Evolutionary conservation across 139 green algal genomes (phyloP), one percentile per base, ranked within the genome.

Genomic region (Coccomyxa sp.): DNA sequence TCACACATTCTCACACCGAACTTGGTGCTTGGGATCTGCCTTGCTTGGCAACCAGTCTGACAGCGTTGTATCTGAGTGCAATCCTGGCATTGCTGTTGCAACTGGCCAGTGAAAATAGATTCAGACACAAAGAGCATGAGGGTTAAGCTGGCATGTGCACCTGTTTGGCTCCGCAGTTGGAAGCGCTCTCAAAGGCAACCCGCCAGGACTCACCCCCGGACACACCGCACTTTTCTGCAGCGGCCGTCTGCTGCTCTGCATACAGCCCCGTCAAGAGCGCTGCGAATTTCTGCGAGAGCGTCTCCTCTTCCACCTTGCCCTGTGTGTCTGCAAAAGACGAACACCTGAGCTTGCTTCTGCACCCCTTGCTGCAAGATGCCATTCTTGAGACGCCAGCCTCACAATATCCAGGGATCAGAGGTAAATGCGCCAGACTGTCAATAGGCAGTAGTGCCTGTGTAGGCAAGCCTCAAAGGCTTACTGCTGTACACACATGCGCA

Each of bases 161-260:
- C 80, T 91, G 86, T 29, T 73, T 58, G 10, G 82, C 81, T 24
- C 87, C 84, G 8, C 39, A 68, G 24, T 84, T 75, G 35, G 82
- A 79, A 18, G 90, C 90, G 0, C 84, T 85, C 55, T 88, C 71
- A 73, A 96, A 31, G 8, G 91, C 92, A 18, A 78, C 87, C 12
- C 88, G 84, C 93, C 92, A 97, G 7, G 91, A 90, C 50, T 86
- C 87, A 1, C 93, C 89, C 7, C 81, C 40, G 5, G 69, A 69
- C 29, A 96, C 74, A 33, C 88, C 92, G 75, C 90, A 73, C n/a
- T 39, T 82, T 29, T 74, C 55, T 7, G 81, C 89, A 16, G 89
- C 90, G 39, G 64, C 40, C 0, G 71, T 77, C 79, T 93, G 89
- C 41, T 41, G 44, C 44, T 18, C 36, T 6, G 79, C 78, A 58